phyloP scores from a whole-genome alignment of 495 filamentous ascomycete genomes.

The Thermochaetoides thermophila region DNA sequence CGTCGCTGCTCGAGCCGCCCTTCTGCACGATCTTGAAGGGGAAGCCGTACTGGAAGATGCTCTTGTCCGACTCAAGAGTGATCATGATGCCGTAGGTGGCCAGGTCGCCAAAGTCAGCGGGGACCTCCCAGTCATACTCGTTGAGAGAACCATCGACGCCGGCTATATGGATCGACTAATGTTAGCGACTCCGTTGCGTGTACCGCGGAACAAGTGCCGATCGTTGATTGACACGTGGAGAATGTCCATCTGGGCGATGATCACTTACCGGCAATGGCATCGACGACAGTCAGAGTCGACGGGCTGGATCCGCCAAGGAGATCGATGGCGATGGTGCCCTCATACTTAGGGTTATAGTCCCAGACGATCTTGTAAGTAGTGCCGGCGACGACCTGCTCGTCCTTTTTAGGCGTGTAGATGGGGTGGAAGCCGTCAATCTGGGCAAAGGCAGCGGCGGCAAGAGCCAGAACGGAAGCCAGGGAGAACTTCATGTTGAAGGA shows the following conservation, averaged over 20 bases:
- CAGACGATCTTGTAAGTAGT: slow-evolving; percentile 21
- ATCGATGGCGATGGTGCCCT: slow-evolving; percentile 22
- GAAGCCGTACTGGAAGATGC: slow-evolving; percentile 36
- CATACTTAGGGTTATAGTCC: slow-evolving; percentile 13
- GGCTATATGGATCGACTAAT: slow-evolving; percentile 3
- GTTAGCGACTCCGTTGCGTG: no score
- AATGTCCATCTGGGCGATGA: neutral
- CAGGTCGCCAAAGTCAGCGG: slow-evolving; percentile 19
- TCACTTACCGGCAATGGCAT: slow-evolving; percentile 26
- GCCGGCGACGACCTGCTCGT: slow-evolving; percentile 25
- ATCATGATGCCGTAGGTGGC: slow-evolving; percentile 32
- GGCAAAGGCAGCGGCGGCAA: slow-evolving; percentile 27
- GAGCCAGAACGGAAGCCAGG: slow-evolving; percentile 27
- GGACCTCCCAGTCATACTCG: slow-evolving; percentile 26
- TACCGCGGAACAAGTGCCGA: no score
- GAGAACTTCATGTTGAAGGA: slow-evolving; percentile 36
- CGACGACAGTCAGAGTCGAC: slow-evolving; percentile 13
- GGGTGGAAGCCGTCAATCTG: slow-evolving; percentile 28
- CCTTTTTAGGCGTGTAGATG: slow-evolving; percentile 20
- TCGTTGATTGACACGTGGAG: no score
- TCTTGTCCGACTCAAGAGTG: slow-evolving; percentile 16
- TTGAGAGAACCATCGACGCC: slow-evolving; percentile 18
- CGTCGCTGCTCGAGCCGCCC: slow-evolving; percentile 1
- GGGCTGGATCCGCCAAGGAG: slow-evolving; percentile 26
- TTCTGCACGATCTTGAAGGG: slow-evolving; percentile 27